A percentile compares a stretch with the other conserved stretches of the same genome.
These are phyloP conservation scores for Rhizophora apiculata DNA, from an alignment of 345 rosid species.

Conservation along the genomic window DNA sequence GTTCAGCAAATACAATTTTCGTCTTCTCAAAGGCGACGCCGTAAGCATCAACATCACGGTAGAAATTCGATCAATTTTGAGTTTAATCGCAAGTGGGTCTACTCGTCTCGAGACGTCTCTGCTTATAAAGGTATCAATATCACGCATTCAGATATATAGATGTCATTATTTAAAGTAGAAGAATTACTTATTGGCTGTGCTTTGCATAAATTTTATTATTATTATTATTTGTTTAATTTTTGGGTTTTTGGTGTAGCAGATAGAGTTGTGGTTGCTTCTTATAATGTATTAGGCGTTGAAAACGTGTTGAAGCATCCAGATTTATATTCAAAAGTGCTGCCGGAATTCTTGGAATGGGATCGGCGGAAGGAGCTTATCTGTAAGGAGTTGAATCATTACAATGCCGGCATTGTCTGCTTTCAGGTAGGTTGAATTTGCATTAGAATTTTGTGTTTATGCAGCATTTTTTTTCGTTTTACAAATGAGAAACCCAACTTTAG, in stretches of 20 bases:
- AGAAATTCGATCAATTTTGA: slow-evolving; percentile 6
- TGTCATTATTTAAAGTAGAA: not conserved
- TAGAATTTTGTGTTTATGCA: not conserved
- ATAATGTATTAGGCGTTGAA: slow-evolving; percentile 28
- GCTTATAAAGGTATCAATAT: slow-evolving; percentile 23
- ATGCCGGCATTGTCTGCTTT: slow-evolving; percentile 29
- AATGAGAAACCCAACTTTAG: no score
- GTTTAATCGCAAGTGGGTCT: slow-evolving; percentile 34
- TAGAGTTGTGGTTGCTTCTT: slow-evolving; percentile 25
- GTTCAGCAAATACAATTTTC: slow-evolving; percentile 19
- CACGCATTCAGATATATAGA: not conserved
- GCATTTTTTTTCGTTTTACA: not conserved
- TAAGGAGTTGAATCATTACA: slow-evolving; percentile 23
- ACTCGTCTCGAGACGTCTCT: slow-evolving; percentile 32
- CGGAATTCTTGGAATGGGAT: slow-evolving; percentile 28
- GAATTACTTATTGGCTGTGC: not conserved
- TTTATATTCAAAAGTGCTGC: slow-evolving; percentile 23
- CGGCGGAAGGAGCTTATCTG: slow-evolving; percentile 25
- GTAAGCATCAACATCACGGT: slow-evolving; percentile 7
- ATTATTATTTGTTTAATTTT: not conserved
- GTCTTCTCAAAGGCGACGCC: not conserved
- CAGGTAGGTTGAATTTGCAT: slow-evolving; percentile 24
- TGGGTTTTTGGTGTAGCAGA: slow-evolving; percentile 13
- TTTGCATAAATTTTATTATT: not conserved
- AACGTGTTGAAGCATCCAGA: slow-evolving; percentile 28